phyloP scores from a whole-genome alignment of 768 basidiomycete genomes.

The Asterophora parasitica region DNA sequence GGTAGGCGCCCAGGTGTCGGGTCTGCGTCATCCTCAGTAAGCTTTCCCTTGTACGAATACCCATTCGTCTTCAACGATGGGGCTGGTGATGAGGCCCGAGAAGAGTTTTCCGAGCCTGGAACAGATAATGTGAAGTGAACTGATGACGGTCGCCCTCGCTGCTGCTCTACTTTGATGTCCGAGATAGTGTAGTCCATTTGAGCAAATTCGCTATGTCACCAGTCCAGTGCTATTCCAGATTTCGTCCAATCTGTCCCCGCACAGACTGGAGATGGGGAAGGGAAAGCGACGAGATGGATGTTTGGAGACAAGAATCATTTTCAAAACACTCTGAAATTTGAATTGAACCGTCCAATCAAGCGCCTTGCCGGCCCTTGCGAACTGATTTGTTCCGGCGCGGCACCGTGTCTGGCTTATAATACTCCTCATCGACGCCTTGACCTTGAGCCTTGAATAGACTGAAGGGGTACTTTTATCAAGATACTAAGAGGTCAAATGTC shows the following conservation, averaged over 20 bases:
- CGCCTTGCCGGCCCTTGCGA: too few species aligned
- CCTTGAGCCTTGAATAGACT: too few species aligned
- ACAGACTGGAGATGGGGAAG: neutral
- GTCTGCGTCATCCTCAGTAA: slow-evolving; percentile 1
- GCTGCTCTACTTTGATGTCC: slow-evolving; percentile 4
- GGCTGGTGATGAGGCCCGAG: slow-evolving; percentile 29
- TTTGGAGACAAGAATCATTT: too few species aligned
- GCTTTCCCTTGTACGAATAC: slow-evolving; percentile 7
- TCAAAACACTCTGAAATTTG: too few species aligned
- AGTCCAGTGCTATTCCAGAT: neutral
- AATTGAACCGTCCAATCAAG: too few species aligned
- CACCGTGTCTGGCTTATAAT: too few species aligned
- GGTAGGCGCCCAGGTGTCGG: slow-evolving; percentile 26
- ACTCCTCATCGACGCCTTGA: too few species aligned
- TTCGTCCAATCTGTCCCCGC: neutral
- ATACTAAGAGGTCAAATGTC: too few species aligned
- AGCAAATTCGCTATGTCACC: too few species aligned
- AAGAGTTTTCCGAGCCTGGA: slow-evolving; percentile 28
- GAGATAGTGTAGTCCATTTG: slow-evolving; percentile 5
- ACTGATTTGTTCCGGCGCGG: too few species aligned
- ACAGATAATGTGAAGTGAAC: slow-evolving; percentile 27
- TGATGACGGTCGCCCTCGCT: slow-evolving; percentile 8
- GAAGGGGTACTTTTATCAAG: too few species aligned
- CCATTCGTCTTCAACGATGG: slow-evolving; percentile 17
- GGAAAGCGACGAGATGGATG: neutral